These are phyloP conservation scores for Termitomyces sp. DNA, from an alignment of 768 basidiomycete genomes.

Conservation along the genomic window DNA sequence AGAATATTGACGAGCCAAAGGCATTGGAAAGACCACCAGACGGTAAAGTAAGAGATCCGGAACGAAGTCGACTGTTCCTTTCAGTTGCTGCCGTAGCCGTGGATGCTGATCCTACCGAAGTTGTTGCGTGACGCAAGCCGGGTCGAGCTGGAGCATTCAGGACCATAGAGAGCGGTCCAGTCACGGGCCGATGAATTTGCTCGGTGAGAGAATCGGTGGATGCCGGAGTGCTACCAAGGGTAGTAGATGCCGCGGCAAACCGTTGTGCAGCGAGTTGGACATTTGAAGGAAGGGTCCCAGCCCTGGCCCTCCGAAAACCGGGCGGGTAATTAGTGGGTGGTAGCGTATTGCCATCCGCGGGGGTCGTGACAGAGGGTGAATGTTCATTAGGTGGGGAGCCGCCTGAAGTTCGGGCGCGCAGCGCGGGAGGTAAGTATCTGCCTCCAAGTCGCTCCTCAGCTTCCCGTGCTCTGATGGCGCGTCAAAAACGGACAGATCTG, in stretches of 20 bases:
- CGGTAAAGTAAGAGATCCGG: slow-evolving; percentile 88
- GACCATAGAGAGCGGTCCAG: slow-evolving; percentile 36
- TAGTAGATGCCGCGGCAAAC: slow-evolving; percentile 64
- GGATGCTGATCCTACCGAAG: slow-evolving; percentile 55
- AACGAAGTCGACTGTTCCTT: slow-evolving; percentile 80
- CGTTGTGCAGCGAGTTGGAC: slow-evolving; percentile 83
- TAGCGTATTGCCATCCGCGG: slow-evolving; percentile 50
- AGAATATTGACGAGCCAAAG: slow-evolving; percentile 86
- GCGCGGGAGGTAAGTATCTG: slow-evolving; percentile 78
- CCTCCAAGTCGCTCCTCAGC: slow-evolving; percentile 62
- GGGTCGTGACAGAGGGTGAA: slow-evolving; percentile 49
- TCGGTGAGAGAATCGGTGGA: slow-evolving; percentile 39
- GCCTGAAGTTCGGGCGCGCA: slow-evolving; percentile 64
- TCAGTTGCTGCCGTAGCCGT: slow-evolving; percentile 48
- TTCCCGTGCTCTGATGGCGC: slow-evolving; percentile 66
- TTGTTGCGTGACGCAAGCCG: slow-evolving; percentile 72
- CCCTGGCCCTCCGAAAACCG: slow-evolving; percentile 91
- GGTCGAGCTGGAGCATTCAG: slow-evolving; percentile 50
- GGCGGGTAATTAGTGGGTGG: slow-evolving; percentile 76
- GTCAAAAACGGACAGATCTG: slow-evolving; percentile 4
- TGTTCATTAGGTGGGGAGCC: slow-evolving; percentile 71
- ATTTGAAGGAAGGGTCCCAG: slow-evolving; percentile 96
- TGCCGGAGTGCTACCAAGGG: slow-evolving; percentile 39
- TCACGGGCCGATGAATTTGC: slow-evolving; percentile 44
- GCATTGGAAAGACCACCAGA: slow-evolving; percentile 72